phyloP scores from a whole-genome alignment of 73 alveolate species.

The Paramecium tetraurelia region DNA sequence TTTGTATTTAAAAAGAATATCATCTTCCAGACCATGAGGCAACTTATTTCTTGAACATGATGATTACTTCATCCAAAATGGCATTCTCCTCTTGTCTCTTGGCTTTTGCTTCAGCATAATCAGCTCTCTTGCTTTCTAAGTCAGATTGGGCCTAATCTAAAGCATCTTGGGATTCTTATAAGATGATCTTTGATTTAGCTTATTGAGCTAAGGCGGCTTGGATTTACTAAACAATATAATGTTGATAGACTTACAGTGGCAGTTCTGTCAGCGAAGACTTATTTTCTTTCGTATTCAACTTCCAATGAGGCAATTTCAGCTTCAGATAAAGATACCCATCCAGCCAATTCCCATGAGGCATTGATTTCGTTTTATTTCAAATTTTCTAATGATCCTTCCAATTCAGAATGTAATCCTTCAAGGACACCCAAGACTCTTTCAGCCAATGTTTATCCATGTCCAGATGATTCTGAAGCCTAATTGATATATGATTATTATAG shows the following conservation, averaged over 20 bases:
- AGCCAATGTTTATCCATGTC: constrained; percentile 17
- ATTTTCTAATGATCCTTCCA: neutral
- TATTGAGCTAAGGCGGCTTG: constrained; percentile 26
- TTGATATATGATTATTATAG: neutral
- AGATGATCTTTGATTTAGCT: constrained; percentile 46
- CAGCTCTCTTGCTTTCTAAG: constrained; percentile 31
- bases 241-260: neutral
- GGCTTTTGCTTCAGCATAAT: constrained; percentile 33
- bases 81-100: constrained; percentile 50
- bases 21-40: constrained; percentile 54
- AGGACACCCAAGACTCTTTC: constrained; percentile 36
- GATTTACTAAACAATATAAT: neutral
- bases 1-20: neutral
- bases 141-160: constrained; percentile 45
- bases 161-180: constrained; percentile 36
- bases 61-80: constrained; percentile 41
- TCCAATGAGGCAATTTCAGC: constrained; percentile 49
- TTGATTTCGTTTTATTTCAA: constrained; percentile 26
- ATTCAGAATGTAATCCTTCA: neutral
- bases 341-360: constrained; percentile 55
- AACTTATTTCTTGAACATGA: constrained; percentile 54
- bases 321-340: constrained; percentile 37
- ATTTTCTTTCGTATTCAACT: constrained; percentile 49
- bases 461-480: neutral
- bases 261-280: constrained; percentile 51